Percentiles rank a stretch among this genome's conserved stretches.
These are phyloP conservation scores for Viridothelium virens DNA, from an alignment of 495 filamentous ascomycete species.

Conservation along the genomic window DNA sequence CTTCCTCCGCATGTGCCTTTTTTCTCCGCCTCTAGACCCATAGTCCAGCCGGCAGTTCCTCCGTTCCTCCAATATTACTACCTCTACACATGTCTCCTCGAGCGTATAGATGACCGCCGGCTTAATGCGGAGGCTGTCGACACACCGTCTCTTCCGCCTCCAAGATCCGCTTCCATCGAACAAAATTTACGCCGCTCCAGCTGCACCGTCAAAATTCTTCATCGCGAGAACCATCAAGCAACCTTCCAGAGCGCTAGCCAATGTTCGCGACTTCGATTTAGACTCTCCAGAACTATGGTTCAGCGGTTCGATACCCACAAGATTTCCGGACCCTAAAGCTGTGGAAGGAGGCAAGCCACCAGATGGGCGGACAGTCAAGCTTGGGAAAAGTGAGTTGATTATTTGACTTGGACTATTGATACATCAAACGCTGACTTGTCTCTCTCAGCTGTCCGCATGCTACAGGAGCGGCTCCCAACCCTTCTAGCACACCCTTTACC, in stretches of 20 bases:
- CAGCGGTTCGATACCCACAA: slow-evolving; percentile 24
- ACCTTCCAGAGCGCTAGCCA: slow-evolving; percentile 27
- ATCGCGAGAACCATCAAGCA: slow-evolving; percentile 12
- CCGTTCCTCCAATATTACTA: not conserved
- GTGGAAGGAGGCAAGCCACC: slow-evolving; percentile 44
- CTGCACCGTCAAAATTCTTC: slow-evolving; percentile 8
- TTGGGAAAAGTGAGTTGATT: slow-evolving; percentile 69
- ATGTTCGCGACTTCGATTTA: slow-evolving; percentile 23
- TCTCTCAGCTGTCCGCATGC: slow-evolving; percentile 65
- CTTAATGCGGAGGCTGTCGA: slow-evolving; percentile 34
- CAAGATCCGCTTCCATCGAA: slow-evolving; percentile 7
- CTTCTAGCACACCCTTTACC: slow-evolving; percentile 79
- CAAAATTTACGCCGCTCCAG: not conserved
- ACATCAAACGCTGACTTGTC: slow-evolving; percentile 12
- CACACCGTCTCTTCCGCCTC: slow-evolving; percentile 24
- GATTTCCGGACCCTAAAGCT: slow-evolving; percentile 11
- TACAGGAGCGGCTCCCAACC: slow-evolving; percentile 80
- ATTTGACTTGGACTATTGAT: not conserved
- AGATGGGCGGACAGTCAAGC: slow-evolving; percentile 75
- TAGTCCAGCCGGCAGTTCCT: no score
- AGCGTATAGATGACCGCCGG: slow-evolving; percentile 28
- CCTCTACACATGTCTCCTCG: slow-evolving; percentile 19
- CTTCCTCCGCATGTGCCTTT: slow-evolving; percentile 1
- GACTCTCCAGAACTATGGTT: slow-evolving; percentile 31
- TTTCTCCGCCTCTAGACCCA: not conserved